Base-by-base conservation (phyloP, 306 rosid genomes). In the Castanea mollissima region DNA sequence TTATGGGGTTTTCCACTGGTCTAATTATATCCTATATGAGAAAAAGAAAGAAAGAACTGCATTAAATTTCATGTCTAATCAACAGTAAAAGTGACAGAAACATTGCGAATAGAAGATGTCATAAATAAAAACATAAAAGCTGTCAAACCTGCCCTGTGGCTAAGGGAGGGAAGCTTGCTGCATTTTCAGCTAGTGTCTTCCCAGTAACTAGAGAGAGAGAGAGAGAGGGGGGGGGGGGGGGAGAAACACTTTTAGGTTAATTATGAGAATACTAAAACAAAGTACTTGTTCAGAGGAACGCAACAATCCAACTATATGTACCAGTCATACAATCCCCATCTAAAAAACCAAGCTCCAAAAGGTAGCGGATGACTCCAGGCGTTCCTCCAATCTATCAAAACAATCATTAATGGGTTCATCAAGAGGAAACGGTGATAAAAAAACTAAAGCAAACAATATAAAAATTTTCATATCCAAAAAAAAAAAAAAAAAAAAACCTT, bases 261-360 rank as follows among this genome's bases (percentile, higher is more conserved):
- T 51, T 54, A 83, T 5, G 62, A 63, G 62, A 41, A 51, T 51
- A 62, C 60, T 76, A 55, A 29, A 67, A 73, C 34, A 35, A 83
- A 75, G 20, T 49, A 69, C 14, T 9, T 41, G 67, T 55, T 78
- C 72, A 58, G 15, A 84, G 67, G 9, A 13, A 74, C 55, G 75
- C 63, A 80, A 74, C 68, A 25, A 69, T 78, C 56, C 19, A 67
- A 75, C 62, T 25, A 29, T 44, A 63, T 73, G 75, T 92, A 95
- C 97, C 97, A 54, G 99, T 92, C 83, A 95, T 35, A 83, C 99
- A 95, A 81, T 95, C 97, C 69, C 98, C 99, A 58, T 95, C 92
- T 76, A 95, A 80, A 82, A 83, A 81, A 67, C 88, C 93, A 54
- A 76, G 84, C 88, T 92, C 98, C 86, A 95, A 92, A 79, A 95